Percentiles rank a stretch among this genome's conserved stretches.
These are phyloP conservation scores for Globisporangium recalcitrans DNA, from an alignment of 352 stramenopile species.

Conservation along the genomic window DNA sequence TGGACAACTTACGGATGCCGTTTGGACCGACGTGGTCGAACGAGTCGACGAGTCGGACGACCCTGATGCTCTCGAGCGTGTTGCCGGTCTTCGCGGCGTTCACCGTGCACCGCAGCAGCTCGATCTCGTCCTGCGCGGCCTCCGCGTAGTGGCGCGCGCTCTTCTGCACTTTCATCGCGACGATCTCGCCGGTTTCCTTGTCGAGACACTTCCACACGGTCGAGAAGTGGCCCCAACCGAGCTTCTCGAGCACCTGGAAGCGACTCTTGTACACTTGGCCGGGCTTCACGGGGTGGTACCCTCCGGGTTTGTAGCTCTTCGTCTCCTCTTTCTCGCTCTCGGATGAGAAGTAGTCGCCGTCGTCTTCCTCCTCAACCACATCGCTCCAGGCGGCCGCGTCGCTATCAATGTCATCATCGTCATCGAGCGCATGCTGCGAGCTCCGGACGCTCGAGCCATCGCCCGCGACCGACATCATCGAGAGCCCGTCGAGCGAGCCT, in stretches of 20 bases:
- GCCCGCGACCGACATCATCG: slow-evolving; percentile 28
- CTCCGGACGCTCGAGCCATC: slow-evolving; percentile 28
- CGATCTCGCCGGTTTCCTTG: slow-evolving; percentile 64
- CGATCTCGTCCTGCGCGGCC: slow-evolving; percentile 97
- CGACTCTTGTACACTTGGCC: slow-evolving; percentile 90
- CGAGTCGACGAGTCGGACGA: slow-evolving; percentile 86
- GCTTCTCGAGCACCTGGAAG: slow-evolving; percentile 97
- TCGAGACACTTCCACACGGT: slow-evolving; percentile 99
- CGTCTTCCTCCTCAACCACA: slow-evolving; percentile 29
- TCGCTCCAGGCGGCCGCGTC: slow-evolving; percentile 30
- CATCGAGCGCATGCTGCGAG: slow-evolving; percentile 14
- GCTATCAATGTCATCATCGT: slow-evolving; percentile 26
- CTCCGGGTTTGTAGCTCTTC: slow-evolving; percentile 94
- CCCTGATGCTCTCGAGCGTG: slow-evolving; percentile 29
- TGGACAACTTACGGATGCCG: slow-evolving; percentile 64
- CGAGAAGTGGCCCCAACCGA: slow-evolving; percentile 99
- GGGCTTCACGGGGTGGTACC: slow-evolving; percentile 95
- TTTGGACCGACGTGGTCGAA: slow-evolving; percentile 97
- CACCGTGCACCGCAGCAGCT: slow-evolving; percentile 91
- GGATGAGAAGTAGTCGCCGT: slow-evolving; percentile 87
- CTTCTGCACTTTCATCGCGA: slow-evolving; percentile 98
- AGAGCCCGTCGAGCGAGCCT: slow-evolving; percentile 15
- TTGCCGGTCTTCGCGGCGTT: slow-evolving; percentile 32
- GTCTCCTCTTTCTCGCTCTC: slow-evolving; percentile 90
- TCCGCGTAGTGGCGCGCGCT: slow-evolving; percentile 97